Percentiles rank a stretch among this genome's conserved stretches.
phyloP scores from a whole-genome alignment of 176 grass and related monocot genomes.

The Themeda triandra region DNA sequence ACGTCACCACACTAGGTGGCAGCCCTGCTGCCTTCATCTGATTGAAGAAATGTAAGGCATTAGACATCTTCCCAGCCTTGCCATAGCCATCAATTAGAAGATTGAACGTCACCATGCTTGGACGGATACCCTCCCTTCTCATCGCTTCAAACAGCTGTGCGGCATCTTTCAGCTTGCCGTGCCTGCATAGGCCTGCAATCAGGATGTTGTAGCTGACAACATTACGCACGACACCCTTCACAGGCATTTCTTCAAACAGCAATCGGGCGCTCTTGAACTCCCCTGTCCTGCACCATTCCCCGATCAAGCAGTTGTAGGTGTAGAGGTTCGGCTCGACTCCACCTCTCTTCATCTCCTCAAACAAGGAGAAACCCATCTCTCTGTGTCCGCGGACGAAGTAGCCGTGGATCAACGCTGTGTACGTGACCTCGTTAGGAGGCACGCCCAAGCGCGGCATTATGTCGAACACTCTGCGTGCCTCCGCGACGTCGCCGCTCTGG shows the following conservation, averaged over 20 bases:
- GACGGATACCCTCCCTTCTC: slow-evolving; percentile 42
- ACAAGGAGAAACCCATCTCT: slow-evolving; percentile 38
- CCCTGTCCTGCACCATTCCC: slow-evolving; percentile 34
- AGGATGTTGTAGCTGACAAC: slow-evolving; percentile 60
- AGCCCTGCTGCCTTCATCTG: slow-evolving; percentile 48
- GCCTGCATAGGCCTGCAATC: slow-evolving; percentile 49
- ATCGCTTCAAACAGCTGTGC: slow-evolving; percentile 42
- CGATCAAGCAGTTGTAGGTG: slow-evolving; percentile 63
- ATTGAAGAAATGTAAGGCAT: slow-evolving; percentile 52
- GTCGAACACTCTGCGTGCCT: slow-evolving; percentile 50
- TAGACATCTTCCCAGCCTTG: slow-evolving; percentile 54
- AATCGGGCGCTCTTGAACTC: slow-evolving; percentile 38
- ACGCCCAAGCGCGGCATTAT: slow-evolving; percentile 40
- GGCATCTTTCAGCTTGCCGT: slow-evolving; percentile 38
- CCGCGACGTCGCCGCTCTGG: slow-evolving; percentile 39
- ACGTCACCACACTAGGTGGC: slow-evolving; percentile 51
- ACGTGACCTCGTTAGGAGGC: slow-evolving; percentile 58
- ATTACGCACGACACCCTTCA: slow-evolving; percentile 43
- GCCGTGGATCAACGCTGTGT: slow-evolving; percentile 64
- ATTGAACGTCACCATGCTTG: slow-evolving; percentile 65
- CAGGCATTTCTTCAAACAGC: slow-evolving; percentile 67
- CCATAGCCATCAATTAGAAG: slow-evolving; percentile 60
- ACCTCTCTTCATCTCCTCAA: slow-evolving; percentile 40
- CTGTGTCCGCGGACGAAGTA: slow-evolving; percentile 40
- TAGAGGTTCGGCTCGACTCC: slow-evolving; percentile 54